These are phyloP conservation scores for Aspergillus caelatus DNA, from an alignment of 2,329 filamentous ascomycete genomes.

Conservation along the genomic window DNA sequence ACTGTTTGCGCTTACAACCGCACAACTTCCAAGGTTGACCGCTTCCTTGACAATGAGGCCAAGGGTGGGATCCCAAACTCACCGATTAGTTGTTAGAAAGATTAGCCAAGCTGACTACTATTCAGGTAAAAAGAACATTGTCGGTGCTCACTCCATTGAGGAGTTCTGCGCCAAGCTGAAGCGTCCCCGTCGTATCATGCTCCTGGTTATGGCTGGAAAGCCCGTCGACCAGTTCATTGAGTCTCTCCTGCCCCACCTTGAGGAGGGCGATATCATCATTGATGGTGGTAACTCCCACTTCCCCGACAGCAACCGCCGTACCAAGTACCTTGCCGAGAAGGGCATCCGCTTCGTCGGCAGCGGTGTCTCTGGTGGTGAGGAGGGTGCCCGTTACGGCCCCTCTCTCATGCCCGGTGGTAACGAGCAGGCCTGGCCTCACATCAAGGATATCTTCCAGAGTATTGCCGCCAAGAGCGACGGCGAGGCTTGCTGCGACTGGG, in stretches of 20 bases:
- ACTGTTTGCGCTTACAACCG: constrained; percentile 98
- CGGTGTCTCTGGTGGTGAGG: constrained; percentile 98
- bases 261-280: constrained; percentile 95
- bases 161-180: constrained; percentile 97
- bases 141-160: constrained; percentile 89
- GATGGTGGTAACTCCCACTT: constrained; percentile 99
- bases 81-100: not conserved
- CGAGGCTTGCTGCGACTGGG: constrained; percentile 99
- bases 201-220: constrained; percentile 97
- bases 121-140: constrained; percentile 86
- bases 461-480: constrained; percentile 97
- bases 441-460: constrained; percentile 99
- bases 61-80: constrained; percentile 60
- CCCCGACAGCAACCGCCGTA: constrained; percentile 97
- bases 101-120: not conserved
- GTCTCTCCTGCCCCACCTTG: constrained; percentile 80
- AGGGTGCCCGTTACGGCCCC: constrained; percentile 96
- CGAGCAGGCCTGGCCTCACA: constrained; percentile 95
- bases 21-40: constrained; percentile 97
- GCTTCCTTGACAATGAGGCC: constrained; percentile 86
- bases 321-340: constrained; percentile 82
- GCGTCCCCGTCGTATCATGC: constrained; percentile 95
- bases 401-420: constrained; percentile 99
- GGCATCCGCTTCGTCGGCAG: constrained; percentile 93
- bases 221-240: constrained; percentile 99